Evolutionary conservation across 2,329 filamentous ascomycete species (phyloP).

Genomic region (Hymenoscyphus linearis): DNA sequence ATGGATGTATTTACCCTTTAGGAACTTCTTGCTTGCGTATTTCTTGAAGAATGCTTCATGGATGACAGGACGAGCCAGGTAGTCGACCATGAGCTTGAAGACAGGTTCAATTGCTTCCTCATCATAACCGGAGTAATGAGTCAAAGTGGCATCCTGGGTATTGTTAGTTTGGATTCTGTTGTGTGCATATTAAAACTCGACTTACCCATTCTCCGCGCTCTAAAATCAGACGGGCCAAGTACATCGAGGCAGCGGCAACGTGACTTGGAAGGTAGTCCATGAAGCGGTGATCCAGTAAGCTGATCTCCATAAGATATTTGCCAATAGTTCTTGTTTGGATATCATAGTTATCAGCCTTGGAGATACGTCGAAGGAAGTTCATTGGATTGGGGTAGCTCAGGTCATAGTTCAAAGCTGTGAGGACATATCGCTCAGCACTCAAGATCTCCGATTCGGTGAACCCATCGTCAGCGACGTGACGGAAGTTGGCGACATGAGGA

Average conservation of each 20-base stretch:
- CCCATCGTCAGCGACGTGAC: conserved; percentile 92
- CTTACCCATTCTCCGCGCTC: conserved; percentile 87
- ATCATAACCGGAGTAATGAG: conserved; percentile 87
- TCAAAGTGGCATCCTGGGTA: conserved; percentile 69
- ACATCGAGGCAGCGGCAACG: conserved; percentile 90
- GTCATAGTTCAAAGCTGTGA: conserved; percentile 89
- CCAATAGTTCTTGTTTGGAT: conserved; percentile 95
- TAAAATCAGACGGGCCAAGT: conserved; percentile 82
- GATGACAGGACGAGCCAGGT: conserved; percentile 80
- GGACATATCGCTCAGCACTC: conserved; percentile 91
- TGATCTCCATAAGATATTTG: conserved; percentile 98
- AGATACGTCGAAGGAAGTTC: conserved; percentile 98
- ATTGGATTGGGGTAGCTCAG: conserved; percentile 98
- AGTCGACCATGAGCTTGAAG: conserved; percentile 92
- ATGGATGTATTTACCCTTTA: conserved; percentile 69
- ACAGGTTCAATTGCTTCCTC: conserved; percentile 92
- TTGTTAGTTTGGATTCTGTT: conserved; percentile 24
- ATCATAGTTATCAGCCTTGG: conserved; percentile 98
- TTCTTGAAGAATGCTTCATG: conserved; percentile 99
- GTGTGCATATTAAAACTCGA: conserved; percentile 18
- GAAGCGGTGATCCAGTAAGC: conserved; percentile 90
- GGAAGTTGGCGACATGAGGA: conserved; percentile 94
- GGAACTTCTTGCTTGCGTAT: conserved; percentile 98
- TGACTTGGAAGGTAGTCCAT: conserved; percentile 85
- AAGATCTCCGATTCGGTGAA: conserved; percentile 94